phyloP scores from a whole-genome alignment of 805 yeast genomes.

The Brettanomyces nanus region DNA sequence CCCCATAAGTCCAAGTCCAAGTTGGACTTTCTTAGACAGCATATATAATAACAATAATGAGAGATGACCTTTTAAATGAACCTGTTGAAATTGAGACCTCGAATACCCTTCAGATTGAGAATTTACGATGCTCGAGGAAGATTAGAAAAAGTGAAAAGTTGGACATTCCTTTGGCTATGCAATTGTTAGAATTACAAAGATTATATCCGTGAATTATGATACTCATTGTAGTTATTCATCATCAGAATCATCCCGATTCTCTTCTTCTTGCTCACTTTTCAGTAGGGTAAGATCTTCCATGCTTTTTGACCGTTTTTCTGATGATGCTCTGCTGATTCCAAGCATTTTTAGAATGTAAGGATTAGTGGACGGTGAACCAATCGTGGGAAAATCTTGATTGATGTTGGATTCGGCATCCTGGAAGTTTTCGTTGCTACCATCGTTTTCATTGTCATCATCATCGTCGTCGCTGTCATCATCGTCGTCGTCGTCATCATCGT shows the following conservation, averaged over 20 bases:
- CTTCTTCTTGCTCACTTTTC: background rate
- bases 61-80: too few species aligned
- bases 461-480: conserved; percentile 7
- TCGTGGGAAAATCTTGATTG: conserved; percentile 6
- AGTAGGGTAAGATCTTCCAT: conserved; percentile 9
- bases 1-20: conserved; percentile 17
- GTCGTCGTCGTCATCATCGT: conserved; percentile 1
- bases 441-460: conserved; percentile 5
- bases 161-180: too few species aligned
- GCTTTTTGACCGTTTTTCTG: conserved; percentile 6
- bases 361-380: conserved; percentile 13
- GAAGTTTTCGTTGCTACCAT: conserved; percentile 3
- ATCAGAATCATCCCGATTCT: too few species aligned
- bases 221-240: too few species aligned
- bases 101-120: too few species aligned
- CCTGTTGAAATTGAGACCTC: too few species aligned
- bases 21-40: background rate
- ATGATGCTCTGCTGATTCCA: background rate
- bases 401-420: background rate
- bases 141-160: too few species aligned
- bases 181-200: too few species aligned
- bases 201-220: too few species aligned
- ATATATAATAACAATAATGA: too few species aligned
- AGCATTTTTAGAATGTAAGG: conserved; percentile 8
- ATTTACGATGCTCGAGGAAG: too few species aligned